Percentiles rank a stretch among this genome's conserved stretches.
These are phyloP conservation scores for Trypanosoma avium DNA, from an alignment of 208 protist genomes.

Conservation along the genomic window DNA sequence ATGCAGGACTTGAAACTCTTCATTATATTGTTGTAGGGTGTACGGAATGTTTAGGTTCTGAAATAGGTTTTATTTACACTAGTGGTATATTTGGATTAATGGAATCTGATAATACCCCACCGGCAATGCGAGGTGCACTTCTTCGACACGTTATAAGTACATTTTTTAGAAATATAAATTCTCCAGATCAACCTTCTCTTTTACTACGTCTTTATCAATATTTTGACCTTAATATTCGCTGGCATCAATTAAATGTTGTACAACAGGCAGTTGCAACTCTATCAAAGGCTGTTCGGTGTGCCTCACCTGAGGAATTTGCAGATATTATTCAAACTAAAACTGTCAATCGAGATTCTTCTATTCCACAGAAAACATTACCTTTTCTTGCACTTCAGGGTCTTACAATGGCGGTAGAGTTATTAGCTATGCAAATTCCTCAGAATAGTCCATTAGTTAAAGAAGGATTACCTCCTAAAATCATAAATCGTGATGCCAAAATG, in stretches of 20 bases:
- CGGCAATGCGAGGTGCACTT: constrained; percentile 85
- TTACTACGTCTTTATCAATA: constrained; percentile 68
- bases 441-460: constrained; percentile 34
- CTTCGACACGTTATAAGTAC: constrained; percentile 79
- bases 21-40: constrained; percentile 71
- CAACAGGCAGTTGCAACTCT: constrained; percentile 81
- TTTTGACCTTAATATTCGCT: constrained; percentile 83
- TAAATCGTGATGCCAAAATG: constrained; percentile 66
- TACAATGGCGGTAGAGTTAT: constrained; percentile 56
- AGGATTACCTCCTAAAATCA: constrained; percentile 31
- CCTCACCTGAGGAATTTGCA: constrained; percentile 46
- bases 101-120: constrained; percentile 87
- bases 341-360: constrained; percentile 7
- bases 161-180: constrained; percentile 31
- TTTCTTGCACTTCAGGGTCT: constrained; percentile 77
- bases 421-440: constrained; percentile 48
- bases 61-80: constrained; percentile 93
- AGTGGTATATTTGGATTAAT: constrained; percentile 91
- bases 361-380: constrained; percentile 47
- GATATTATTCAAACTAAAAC: constrained; percentile 15
- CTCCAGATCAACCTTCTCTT: constrained; percentile 29
- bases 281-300: constrained; percentile 72
- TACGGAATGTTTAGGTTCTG: constrained; percentile 43
- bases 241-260: constrained; percentile 75
- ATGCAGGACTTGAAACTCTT: constrained; percentile 86